A percentile compares a stretch with the other conserved stretches of the same genome.
These are phyloP conservation scores for Gracilaria vermiculophylla DNA, from an alignment of 23 red algal genomes.

Conservation along the genomic window DNA sequence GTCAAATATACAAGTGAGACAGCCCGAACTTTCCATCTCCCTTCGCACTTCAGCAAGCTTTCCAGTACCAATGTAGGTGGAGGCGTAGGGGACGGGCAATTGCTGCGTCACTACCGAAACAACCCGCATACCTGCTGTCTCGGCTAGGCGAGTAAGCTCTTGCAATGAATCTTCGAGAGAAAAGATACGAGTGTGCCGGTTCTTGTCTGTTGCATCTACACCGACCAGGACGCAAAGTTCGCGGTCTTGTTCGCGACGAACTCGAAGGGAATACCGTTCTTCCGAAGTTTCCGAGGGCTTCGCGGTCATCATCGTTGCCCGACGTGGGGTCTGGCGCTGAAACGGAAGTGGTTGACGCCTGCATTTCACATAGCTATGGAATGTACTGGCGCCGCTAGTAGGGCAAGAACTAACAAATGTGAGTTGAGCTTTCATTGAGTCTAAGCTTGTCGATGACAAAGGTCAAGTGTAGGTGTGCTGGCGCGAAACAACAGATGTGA, in stretches of 20 bases:
- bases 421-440: background rate
- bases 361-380: background rate
- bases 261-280: constrained; percentile 8
- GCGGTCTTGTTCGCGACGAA: constrained; percentile 5
- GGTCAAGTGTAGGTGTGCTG: background rate
- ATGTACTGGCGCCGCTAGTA: background rate
- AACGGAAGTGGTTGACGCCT: background rate
- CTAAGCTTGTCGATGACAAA: background rate
- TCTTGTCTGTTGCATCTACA: constrained; percentile 27
- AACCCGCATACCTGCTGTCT: constrained; percentile 91
- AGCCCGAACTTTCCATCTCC: constrained; percentile 57
- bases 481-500: background rate
- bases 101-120: constrained; percentile 70
- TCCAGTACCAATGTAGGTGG: constrained; percentile 91
- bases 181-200: constrained; percentile 25
- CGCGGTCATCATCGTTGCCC: background rate
- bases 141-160: constrained; percentile 75
- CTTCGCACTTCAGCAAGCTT: constrained; percentile 77
- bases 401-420: background rate
- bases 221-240: constrained; percentile 59
- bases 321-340: background rate
- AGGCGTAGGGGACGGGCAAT: constrained; percentile 32
- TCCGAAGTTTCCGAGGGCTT: background rate
- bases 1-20: constrained; percentile 81
- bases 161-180: constrained; percentile 67